A percentile compares a stretch with the other conserved stretches of the same genome.
These are phyloP conservation scores for Chlorella ohadii DNA, from an alignment of 139 green algal species.

Conservation along the genomic window DNA sequence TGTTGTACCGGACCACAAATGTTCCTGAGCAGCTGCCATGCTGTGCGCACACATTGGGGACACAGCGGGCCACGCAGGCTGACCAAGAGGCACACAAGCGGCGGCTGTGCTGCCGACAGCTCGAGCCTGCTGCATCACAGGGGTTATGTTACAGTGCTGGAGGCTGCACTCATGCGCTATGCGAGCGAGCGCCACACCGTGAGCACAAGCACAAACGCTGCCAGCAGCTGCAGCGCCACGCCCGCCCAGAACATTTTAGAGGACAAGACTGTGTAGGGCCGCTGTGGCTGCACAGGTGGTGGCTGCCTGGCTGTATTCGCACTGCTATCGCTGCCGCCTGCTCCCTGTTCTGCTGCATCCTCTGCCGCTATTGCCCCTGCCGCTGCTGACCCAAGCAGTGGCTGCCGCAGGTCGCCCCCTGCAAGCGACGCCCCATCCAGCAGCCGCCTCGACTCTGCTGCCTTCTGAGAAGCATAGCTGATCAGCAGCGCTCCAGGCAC, in stretches of 20 bases:
- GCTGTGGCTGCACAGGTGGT: background rate
- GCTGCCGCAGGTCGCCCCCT: background rate
- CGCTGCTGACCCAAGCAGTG: background rate
- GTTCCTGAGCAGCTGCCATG: too few species aligned
- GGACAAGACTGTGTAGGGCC: background rate
- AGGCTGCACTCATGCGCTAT: too few species aligned
- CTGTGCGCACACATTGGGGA: too few species aligned
- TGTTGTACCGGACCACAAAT: too few species aligned
- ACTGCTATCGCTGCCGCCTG: too few species aligned
- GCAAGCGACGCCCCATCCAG: background rate
- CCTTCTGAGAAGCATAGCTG: background rate
- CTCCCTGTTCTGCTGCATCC: background rate
- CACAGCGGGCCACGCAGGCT: too few species aligned
- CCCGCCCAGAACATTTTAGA: background rate
- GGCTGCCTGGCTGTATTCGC: too few species aligned
- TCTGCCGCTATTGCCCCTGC: background rate
- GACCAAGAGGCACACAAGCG: too few species aligned
- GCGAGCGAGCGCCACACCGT: background rate
- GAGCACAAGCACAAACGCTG: background rate
- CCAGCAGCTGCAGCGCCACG: background rate
- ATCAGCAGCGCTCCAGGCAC: background rate
- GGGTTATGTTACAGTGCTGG: too few species aligned
- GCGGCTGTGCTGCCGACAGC: too few species aligned
- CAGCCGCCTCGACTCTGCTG: background rate
- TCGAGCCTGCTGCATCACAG: too few species aligned